phyloP scores from a whole-genome alignment of 768 basidiomycete genomes.

The Xanthoconium purpureum region DNA sequence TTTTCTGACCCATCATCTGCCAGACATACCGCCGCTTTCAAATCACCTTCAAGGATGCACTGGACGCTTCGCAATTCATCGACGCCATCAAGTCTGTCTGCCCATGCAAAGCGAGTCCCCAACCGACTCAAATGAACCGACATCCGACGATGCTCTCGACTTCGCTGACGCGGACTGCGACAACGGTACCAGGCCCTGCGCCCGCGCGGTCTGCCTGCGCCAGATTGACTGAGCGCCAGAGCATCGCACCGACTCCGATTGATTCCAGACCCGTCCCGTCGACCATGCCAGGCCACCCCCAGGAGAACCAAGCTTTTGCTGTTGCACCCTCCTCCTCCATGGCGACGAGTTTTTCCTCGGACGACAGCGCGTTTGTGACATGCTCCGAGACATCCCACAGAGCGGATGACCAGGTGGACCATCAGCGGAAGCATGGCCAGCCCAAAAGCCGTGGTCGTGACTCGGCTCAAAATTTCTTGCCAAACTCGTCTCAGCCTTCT shows the following conservation, averaged over 20 bases:
- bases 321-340: conserved; percentile 8
- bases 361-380: conserved; percentile 27
- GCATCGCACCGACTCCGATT: background rate
- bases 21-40: conserved; percentile 77
- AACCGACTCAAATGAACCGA: conserved; percentile 22
- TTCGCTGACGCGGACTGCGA: conserved; percentile 17
- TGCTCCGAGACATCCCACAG: conserved; percentile 24
- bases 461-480: conserved; percentile 20
- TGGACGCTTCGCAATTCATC: conserved; percentile 55
- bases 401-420: conserved; percentile 1
- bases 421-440: background rate
- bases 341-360: conserved; percentile 20
- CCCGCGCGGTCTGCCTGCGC: background rate
- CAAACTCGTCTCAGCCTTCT: conserved; percentile 33
- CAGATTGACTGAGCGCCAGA: conserved; percentile 4
- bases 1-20: conserved; percentile 9
- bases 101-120: conserved; percentile 65
- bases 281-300: background rate
- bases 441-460: conserved; percentile 4
- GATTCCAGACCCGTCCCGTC: conserved; percentile 4
- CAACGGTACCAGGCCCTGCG: background rate
- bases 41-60: conserved; percentile 56
- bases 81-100: conserved; percentile 63
- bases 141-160: conserved; percentile 15
- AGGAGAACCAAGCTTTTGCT: background rate